Evolutionary conservation across 2,329 filamentous ascomycete species (phyloP), one percentile per base, ranked within the genome.

Genomic region (Zarea fungicola): DNA sequence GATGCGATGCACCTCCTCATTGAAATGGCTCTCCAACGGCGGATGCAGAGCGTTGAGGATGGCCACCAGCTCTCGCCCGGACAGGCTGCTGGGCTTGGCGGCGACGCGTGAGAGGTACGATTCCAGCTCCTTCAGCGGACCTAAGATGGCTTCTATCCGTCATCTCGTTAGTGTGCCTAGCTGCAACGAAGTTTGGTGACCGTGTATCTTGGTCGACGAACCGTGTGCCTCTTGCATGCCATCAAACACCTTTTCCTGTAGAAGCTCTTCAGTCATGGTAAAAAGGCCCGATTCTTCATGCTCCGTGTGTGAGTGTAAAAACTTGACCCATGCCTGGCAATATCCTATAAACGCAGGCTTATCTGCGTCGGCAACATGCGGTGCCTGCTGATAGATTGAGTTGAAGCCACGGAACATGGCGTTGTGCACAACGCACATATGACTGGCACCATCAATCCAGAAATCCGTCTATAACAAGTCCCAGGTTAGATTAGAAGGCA

Each of bases 251-350:
- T 60, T 65, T 58, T 74, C 72, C 11, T 63, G 60, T 32, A 75
- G 62, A 25, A 72, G 57, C 29, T 70, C 65, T 57, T 74, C 74
- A 23, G 78, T 65, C 53, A 71, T 68, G 34, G 72, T 66, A 57
- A 80, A 80, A 26, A 78, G 64, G 1, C 61, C 65, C 2, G 58
- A 64, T 57, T 80, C 76, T 59, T 80, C 76, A 56, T 77, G 75
- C 43, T 76, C 70, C 57, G 78, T 74, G 61, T 81, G 76, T 32
- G 73, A 71, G 54, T 69, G 70, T 48, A 81, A 70, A 54, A 77
- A 75, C 53, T 74, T 72, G 64, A 70, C 67, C 72, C 75, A 78
- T 3, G 75, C 70, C 39, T 18, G 19, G 3, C 58, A 58, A 53
- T 65, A 69, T 18, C 56, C 43, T 5, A 60, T 31, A 43, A 67